phyloP scores from a whole-genome alignment of 352 stramenopile genomes.

The Phytophthora kernoviae region DNA sequence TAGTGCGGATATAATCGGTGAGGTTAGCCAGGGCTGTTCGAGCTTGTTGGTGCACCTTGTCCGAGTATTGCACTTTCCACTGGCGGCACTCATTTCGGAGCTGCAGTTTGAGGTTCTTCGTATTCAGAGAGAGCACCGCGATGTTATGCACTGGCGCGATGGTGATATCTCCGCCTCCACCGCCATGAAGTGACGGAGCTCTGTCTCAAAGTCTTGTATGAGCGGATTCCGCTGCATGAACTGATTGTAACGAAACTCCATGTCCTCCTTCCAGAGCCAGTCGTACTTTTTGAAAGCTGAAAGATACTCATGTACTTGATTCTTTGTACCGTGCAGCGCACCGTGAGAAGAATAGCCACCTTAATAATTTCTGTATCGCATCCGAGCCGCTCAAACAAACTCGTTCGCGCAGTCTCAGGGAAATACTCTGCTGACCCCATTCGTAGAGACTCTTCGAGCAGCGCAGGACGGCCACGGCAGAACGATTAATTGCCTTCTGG shows the following conservation, averaged over 20 bases:
- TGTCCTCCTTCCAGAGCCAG: slow-evolving; percentile 92
- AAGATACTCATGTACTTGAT: slow-evolving; percentile 85
- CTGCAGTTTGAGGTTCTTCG: slow-evolving; percentile 89
- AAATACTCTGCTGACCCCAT: slow-evolving; percentile 79
- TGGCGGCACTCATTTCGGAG: slow-evolving; percentile 83
- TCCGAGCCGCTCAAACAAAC: slow-evolving; percentile 84
- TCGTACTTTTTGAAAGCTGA: slow-evolving; percentile 89
- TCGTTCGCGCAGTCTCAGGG: slow-evolving; percentile 51
- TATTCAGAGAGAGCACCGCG: slow-evolving; percentile 84
- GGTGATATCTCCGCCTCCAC: slow-evolving; percentile 78
- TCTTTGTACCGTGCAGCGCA: slow-evolving; percentile 83
- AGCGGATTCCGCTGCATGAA: slow-evolving; percentile 84
- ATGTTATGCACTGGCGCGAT: slow-evolving; percentile 88
- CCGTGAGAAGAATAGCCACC: slow-evolving; percentile 84
- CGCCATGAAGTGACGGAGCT: slow-evolving; percentile 82
- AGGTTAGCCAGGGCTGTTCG: slow-evolving; percentile 62
- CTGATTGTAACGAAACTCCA: slow-evolving; percentile 85
- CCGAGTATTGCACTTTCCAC: slow-evolving; percentile 88
- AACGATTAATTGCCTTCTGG: slow-evolving; percentile 84
- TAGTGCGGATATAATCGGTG: slow-evolving; percentile 83
- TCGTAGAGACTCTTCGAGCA: slow-evolving; percentile 82
- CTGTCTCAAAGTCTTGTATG: slow-evolving; percentile 85
- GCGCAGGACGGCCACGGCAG: slow-evolving; percentile 78
- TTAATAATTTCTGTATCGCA: slow-evolving; percentile 91
- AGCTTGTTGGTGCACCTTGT: slow-evolving; percentile 82